These are phyloP conservation scores for Botrytis porri DNA, from an alignment of 2,329 filamentous ascomycete species.

Conservation along the genomic window DNA sequence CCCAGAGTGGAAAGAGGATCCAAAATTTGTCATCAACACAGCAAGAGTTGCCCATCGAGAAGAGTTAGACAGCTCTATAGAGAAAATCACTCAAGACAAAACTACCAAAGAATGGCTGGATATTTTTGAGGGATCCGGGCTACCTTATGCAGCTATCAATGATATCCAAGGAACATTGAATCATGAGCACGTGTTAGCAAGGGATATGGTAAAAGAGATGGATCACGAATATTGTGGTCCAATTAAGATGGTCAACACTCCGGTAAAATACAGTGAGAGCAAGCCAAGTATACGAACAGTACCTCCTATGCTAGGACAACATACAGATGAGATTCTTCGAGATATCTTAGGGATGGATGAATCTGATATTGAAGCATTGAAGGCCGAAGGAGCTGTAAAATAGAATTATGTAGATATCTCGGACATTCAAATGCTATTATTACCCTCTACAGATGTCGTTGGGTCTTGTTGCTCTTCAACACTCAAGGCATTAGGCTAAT, in stretches of 20 bases:
- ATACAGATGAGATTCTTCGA: constrained; percentile 74
- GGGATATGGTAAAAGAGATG: constrained; percentile 86
- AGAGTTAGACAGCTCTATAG: constrained; percentile 75
- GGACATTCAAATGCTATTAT: not conserved
- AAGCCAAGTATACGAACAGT: constrained; percentile 71
- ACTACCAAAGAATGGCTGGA: constrained; percentile 87
- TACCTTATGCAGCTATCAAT: constrained; percentile 94
- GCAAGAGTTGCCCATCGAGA: constrained; percentile 67
- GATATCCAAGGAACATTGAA: constrained; percentile 82
- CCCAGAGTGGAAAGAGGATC: constrained; percentile 58
- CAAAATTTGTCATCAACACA: constrained; percentile 59
- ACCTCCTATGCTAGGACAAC: constrained; percentile 82
- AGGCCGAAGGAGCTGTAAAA: constrained; percentile 63
- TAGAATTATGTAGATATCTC: constrained; percentile 35
- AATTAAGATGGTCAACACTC: constrained; percentile 88
- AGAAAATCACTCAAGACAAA: constrained; percentile 67
- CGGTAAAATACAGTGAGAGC: constrained; percentile 88
- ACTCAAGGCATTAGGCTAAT: not conserved
- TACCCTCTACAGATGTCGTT: not conserved
- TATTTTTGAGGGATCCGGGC: constrained; percentile 81
- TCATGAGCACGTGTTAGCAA: constrained; percentile 79
- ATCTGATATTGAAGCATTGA: constrained; percentile 60
- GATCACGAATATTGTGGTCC: constrained; percentile 80
- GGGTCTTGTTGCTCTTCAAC: not conserved
- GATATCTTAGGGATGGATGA: constrained; percentile 60